A percentile compares a stretch with the other conserved stretches of the same genome.
Conservation (phyloP, 2,329 filamentous ascomycete genomes). For the Epichloe gansuensis region DNA sequence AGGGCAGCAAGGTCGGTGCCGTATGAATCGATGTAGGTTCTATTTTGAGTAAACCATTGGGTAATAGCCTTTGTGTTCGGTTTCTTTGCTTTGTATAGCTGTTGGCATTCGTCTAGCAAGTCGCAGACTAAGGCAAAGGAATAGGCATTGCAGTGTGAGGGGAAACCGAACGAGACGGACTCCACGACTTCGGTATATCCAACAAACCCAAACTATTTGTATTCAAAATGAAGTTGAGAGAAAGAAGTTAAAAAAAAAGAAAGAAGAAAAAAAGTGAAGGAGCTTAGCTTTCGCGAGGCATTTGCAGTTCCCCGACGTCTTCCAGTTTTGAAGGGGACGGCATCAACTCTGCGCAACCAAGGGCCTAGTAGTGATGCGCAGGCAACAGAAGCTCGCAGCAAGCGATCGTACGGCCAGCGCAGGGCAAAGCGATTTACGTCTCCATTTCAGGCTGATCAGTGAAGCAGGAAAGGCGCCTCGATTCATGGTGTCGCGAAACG, state of each 20-base stretch:
- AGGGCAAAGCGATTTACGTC: neutral
- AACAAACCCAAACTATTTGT: neutral
- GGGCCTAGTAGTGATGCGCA: neutral
- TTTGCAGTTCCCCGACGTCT: neutral
- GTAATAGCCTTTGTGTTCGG: slow-evolving; percentile 29
- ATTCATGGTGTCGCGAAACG: slow-evolving; percentile 5
- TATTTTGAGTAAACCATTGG: slow-evolving; percentile 60
- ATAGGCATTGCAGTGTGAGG: slow-evolving; percentile 41
- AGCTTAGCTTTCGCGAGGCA: neutral
- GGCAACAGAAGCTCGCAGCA: neutral
- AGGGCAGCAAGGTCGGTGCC: slow-evolving; percentile 50
- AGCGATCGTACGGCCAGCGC: neutral
- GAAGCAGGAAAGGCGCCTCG: neutral
- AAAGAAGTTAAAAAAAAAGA: too few relatives aligned
- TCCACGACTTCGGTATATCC: neutral
- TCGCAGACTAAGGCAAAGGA: slow-evolving; percentile 61
- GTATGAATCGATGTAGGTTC: slow-evolving; percentile 41
- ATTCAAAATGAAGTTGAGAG: neutral
- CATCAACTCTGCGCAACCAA: neutral
- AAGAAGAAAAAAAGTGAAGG: too few relatives aligned
- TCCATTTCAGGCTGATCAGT: neutral
- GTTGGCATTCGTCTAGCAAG: slow-evolving; percentile 57
- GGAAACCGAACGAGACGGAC: neutral
- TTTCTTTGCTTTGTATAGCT: slow-evolving; percentile 21
- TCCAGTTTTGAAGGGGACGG: too few relatives aligned